Percentiles rank a stretch among this genome's conserved stretches.
Evolutionary conservation across 345 rosid species (phyloP).

Genomic region (Salix brachista): DNA sequence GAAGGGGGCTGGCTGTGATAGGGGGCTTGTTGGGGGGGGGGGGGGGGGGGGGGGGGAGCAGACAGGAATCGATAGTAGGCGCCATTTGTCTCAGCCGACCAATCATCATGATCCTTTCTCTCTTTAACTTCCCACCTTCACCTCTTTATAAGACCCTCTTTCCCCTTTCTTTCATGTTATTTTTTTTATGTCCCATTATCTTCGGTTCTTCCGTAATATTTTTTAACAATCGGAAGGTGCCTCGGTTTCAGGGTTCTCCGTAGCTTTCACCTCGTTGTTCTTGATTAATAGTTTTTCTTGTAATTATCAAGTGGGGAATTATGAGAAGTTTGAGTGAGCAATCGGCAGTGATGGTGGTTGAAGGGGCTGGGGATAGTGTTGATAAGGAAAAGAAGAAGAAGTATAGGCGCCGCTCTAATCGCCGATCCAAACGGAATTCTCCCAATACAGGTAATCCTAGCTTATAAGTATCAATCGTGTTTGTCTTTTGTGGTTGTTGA

Average conservation of each 20-base stretch:
- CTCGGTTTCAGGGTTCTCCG: not conserved
- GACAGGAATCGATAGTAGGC: conserved; percentile 53
- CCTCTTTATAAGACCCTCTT: conserved; percentile 24
- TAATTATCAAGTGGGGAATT: not conserved
- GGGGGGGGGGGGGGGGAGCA: not conserved
- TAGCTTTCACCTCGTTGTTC: not conserved
- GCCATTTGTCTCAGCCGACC: conserved; percentile 46
- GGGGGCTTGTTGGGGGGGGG: not conserved
- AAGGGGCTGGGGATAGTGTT: conserved; percentile 45
- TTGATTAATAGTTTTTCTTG: not conserved
- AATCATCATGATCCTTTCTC: conserved; percentile 16
- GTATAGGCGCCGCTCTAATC: conserved; percentile 57
- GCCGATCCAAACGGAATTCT: conserved; percentile 61
- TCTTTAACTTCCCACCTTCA: not conserved
- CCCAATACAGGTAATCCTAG: conserved; percentile 15
- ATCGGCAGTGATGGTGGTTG: conserved; percentile 26
- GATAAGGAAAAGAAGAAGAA: conserved; percentile 65
- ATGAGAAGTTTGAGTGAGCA: conserved; percentile 50
- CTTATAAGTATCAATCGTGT: not conserved
- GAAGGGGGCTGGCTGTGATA: not conserved
- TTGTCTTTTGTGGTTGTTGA: too few species aligned
- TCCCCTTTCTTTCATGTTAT: not conserved
- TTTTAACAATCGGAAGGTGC: conserved; percentile 51
- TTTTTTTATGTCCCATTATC: not conserved
- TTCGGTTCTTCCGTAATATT: conserved; percentile 44